These are phyloP conservation scores for Byssothecium circinans DNA, from an alignment of 2,329 filamentous ascomycete genomes.

Conservation along the genomic window DNA sequence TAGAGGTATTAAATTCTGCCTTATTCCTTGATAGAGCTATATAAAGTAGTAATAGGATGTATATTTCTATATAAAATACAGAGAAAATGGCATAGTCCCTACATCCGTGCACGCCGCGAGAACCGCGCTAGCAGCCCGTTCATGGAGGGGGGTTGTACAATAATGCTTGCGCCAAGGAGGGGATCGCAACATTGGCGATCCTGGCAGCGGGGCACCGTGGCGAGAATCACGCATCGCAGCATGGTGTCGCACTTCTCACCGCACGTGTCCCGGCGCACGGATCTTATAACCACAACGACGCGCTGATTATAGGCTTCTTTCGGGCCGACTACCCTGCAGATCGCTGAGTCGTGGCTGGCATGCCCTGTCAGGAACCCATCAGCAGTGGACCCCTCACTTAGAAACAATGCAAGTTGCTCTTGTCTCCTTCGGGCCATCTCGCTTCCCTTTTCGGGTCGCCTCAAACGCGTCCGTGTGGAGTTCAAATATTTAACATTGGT, in stretches of 20 bases:
- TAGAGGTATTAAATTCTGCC: too few relatives aligned
- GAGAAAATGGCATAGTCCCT: too few relatives aligned
- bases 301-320: background rate
- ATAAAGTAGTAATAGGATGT: too few relatives aligned
- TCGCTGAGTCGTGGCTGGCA: background rate
- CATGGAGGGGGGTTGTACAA: too few relatives aligned
- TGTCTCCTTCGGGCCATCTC: background rate
- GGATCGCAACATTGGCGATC: background rate
- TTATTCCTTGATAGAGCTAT: too few relatives aligned
- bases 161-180: background rate
- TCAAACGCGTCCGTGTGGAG: background rate
- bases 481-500: background rate
- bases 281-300: background rate
- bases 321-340: background rate
- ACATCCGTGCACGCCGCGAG: too few relatives aligned
- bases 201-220: background rate
- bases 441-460: background rate
- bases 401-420: background rate
- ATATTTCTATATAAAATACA: too few relatives aligned
- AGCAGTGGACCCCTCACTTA: background rate
- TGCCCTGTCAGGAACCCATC: background rate
- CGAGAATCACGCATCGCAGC: background rate
- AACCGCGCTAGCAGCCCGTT: too few relatives aligned
- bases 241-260: background rate
- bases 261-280: background rate